Conservation (phyloP, 495 filamentous ascomycete species). For the Xylaria acuta region DNA sequence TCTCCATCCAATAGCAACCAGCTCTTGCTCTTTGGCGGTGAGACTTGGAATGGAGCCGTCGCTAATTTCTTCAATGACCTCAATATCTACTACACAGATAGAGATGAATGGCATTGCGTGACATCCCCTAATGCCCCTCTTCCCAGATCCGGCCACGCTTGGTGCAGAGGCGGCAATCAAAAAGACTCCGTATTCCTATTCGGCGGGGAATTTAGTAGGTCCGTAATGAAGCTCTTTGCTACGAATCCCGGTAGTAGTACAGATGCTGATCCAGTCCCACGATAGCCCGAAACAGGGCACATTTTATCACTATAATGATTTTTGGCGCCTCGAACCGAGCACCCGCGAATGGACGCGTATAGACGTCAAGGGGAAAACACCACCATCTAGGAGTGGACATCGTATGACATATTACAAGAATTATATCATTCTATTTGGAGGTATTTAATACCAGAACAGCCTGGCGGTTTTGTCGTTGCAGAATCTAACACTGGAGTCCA, state of each 20-base stretch:
- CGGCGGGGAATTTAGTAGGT: constrained; percentile 70
- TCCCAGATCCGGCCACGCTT: constrained; percentile 89
- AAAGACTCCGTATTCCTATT: constrained; percentile 86
- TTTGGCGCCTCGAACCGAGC: constrained; percentile 86
- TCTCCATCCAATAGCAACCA: constrained; percentile 87
- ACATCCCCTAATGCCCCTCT: constrained; percentile 91
- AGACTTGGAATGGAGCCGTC: constrained; percentile 68
- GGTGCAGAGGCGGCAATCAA: constrained; percentile 84
- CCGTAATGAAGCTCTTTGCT: constrained; percentile 52
- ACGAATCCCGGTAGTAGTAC: constrained; percentile 54
- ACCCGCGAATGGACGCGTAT: constrained; percentile 88
- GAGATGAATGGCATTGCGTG: constrained; percentile 85
- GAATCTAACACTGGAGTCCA: constrained; percentile 74
- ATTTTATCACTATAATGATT: constrained; percentile 99
- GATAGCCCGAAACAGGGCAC: constrained; percentile 87
- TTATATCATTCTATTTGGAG: constrained; percentile 50
- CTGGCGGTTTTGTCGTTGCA: constrained; percentile 21
- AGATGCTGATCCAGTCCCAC: constrained; percentile 12
- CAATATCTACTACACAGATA: constrained; percentile 87
- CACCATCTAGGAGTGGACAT: constrained; percentile 90
- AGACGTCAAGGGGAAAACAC: constrained; percentile 85
- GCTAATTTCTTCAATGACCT: constrained; percentile 74
- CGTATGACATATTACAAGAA: constrained; percentile 92
- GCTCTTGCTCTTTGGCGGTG: constrained; percentile 89
- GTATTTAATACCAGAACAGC: constrained; percentile 26